phyloP scores from a whole-genome alignment of 306 rosid genomes.

The Cicer pinnatifidum region DNA sequence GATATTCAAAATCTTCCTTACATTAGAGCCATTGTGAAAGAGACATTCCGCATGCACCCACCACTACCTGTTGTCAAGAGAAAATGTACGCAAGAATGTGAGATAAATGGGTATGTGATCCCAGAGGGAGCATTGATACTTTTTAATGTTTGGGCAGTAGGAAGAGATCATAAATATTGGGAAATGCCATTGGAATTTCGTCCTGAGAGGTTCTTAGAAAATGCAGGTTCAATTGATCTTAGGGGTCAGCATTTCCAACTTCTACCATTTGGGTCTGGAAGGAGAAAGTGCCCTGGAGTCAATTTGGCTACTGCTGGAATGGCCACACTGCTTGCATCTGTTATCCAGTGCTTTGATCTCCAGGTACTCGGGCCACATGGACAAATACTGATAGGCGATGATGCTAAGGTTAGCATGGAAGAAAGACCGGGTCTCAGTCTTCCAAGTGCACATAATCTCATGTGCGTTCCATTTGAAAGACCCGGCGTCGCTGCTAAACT shows the following conservation, averaged over 20 bases:
- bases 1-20: slow-evolving; percentile 58
- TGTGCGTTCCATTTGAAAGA: slow-evolving; percentile 50
- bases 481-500: neutral
- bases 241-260: slow-evolving; percentile 49
- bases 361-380: slow-evolving; percentile 38
- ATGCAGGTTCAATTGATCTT: slow-evolving; percentile 3
- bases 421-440: slow-evolving; percentile 50
- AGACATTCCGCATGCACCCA: slow-evolving; percentile 60
- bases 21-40: slow-evolving; percentile 60
- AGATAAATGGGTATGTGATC: slow-evolving; percentile 45
- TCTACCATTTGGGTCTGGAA: slow-evolving; percentile 65
- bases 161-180: slow-evolving; percentile 62
- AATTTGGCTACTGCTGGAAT: slow-evolving; percentile 52
- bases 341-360: slow-evolving; percentile 60
- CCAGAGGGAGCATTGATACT: slow-evolving; percentile 48
- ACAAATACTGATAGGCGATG: neutral
- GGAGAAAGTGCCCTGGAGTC: slow-evolving; percentile 59
- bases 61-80: slow-evolving; percentile 51
- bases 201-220: slow-evolving; percentile 48
- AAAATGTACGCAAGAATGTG: slow-evolving; percentile 48
- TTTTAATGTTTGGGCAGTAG: slow-evolving; percentile 55
- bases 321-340: slow-evolving; percentile 50
- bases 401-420: slow-evolving; percentile 43
- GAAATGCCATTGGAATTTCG: slow-evolving; percentile 48
- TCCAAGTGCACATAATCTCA: slow-evolving; percentile 51